These are phyloP conservation scores for Hemisphaericaspora xylofermentans DNA, from an alignment of 1,139 yeast genomes.

Conservation along the genomic window DNA sequence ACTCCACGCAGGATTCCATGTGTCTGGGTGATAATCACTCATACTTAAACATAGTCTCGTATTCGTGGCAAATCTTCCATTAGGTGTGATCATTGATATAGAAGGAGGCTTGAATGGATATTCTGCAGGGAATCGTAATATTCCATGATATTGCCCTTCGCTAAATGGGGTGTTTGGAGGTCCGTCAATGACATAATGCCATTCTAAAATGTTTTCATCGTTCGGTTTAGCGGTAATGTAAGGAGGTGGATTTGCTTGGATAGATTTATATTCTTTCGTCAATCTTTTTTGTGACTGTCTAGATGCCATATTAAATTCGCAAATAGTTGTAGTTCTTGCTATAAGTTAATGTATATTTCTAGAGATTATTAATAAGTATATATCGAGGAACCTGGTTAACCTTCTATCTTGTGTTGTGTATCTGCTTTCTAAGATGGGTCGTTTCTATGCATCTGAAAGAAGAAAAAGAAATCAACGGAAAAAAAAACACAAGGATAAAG, in stretches of 20 bases:
- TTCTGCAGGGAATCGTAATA: slow-evolving; percentile 77
- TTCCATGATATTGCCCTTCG: slow-evolving; percentile 88
- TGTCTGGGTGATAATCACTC: slow-evolving; percentile 90
- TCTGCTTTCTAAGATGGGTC: too few relatives aligned
- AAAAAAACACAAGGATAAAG: too few relatives aligned
- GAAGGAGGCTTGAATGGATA: slow-evolving; percentile 94
- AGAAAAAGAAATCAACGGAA: too few relatives aligned
- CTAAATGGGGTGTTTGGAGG: slow-evolving; percentile 86
- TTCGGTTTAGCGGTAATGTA: slow-evolving; percentile 80
- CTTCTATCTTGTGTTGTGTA: too few relatives aligned
- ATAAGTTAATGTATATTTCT: too few relatives aligned
- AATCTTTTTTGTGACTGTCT: slow-evolving; percentile 53
- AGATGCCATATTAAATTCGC: slow-evolving; percentile 57
- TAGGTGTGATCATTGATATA: slow-evolving; percentile 86
- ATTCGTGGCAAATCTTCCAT: slow-evolving; percentile 75
- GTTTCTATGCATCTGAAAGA: too few relatives aligned
- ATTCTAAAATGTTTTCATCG: slow-evolving; percentile 69
- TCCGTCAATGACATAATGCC: slow-evolving; percentile 82
- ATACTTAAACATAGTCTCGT: slow-evolving; percentile 81
- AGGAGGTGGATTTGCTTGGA: slow-evolving; percentile 78
- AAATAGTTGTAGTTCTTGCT: neutral
- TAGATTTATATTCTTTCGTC: slow-evolving; percentile 74
- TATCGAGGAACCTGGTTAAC: too few relatives aligned
- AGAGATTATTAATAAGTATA: too few relatives aligned
- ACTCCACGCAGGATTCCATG: slow-evolving; percentile 96